Conservation (phyloP, 371 early-diverging fungal species). For the Capniomyces stellatus region DNA sequence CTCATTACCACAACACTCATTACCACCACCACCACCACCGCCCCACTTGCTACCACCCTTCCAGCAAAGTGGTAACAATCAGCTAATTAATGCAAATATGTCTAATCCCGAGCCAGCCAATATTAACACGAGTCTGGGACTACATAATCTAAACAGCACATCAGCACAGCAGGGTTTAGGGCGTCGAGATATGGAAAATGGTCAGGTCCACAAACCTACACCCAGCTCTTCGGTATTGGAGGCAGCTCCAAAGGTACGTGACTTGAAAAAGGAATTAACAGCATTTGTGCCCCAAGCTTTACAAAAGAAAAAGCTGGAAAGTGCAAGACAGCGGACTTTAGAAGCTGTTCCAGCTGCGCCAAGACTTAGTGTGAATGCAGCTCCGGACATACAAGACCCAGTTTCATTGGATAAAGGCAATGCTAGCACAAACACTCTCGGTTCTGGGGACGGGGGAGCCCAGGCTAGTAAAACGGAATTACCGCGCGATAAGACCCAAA, state of each 20-base stretch:
- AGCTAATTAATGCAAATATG: background rate
- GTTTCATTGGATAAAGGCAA: no score
- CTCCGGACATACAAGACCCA: no score
- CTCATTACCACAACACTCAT: no score
- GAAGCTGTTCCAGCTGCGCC: no score
- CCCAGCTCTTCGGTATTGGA: conserved; percentile 12
- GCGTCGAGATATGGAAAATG: background rate
- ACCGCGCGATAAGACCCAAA: no score
- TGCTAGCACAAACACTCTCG: no score
- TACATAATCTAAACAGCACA: background rate
- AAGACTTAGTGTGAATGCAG: no score
- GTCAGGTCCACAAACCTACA: background rate
- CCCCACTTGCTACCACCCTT: background rate
- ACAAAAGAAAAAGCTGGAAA: background rate
- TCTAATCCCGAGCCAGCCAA: background rate
- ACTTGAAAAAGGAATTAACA: conserved; percentile 26
- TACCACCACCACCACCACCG: no score
- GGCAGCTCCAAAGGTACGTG: conserved; percentile 27
- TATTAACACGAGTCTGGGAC: background rate
- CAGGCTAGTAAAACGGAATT: no score
- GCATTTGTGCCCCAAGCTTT: conserved; percentile 12
- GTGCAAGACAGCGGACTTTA: no score
- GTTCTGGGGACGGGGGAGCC: no score
- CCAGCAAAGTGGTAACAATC: background rate
- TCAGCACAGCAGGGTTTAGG: background rate